Conservation (phyloP, 805 yeast genomes). For the Zygotorulaspora chibaensis region DNA sequence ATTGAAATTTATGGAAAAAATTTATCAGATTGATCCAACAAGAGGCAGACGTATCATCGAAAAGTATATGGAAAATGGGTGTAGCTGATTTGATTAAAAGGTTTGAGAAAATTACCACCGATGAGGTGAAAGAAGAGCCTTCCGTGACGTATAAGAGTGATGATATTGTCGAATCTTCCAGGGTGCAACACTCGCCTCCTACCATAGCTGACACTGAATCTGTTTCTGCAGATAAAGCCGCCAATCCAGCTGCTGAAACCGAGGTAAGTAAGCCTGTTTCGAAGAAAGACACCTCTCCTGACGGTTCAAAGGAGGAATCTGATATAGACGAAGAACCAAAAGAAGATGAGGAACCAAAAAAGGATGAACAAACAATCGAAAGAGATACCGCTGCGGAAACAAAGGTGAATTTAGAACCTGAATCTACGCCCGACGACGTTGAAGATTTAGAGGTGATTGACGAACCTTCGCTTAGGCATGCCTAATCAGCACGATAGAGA, state of each 20-base stretch:
- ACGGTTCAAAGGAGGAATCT: constrained; percentile 7
- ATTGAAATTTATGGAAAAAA: background rate
- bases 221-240: no score
- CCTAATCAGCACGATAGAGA: constrained; percentile 19
- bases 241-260: background rate
- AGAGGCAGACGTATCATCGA: background rate
- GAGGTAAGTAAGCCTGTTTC: background rate
- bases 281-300: background rate
- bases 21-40: background rate
- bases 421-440: constrained; percentile 11
- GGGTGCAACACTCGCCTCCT: background rate
- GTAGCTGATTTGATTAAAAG: constrained; percentile 38
- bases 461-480: constrained; percentile 30
- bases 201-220: no score
- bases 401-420: constrained; percentile 1
- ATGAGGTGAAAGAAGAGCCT: constrained; percentile 7
- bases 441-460: constrained; percentile 19
- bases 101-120: constrained; percentile 30
- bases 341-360: constrained; percentile 6
- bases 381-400: background rate
- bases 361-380: background rate
- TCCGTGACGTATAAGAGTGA: background rate
- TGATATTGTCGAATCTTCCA: background rate
- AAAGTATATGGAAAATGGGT: constrained; percentile 27
- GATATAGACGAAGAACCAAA: constrained; percentile 11